Evolutionary conservation across 441 rosid species (phyloP), one percentile per base, ranked within the genome.

Genomic region (Brassica hybrid): DNA sequence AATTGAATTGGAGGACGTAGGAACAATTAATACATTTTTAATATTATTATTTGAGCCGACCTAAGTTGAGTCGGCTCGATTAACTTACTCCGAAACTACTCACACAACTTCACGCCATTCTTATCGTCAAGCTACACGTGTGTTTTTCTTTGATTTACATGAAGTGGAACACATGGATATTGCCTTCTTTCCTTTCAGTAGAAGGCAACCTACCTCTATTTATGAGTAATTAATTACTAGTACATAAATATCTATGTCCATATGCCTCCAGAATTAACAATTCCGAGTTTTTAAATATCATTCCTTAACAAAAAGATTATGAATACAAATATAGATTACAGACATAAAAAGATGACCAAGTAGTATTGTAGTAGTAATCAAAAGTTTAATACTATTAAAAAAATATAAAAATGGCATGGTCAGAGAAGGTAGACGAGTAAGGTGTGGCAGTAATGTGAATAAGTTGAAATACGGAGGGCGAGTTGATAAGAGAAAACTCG

Each of bases 371-470:
- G 38, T 61, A 61, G 67, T 63, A 14, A 32, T 63, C 43, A 6
- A 32, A 63, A 32, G 12, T 61, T 30, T 32, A 30, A n/a, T 13
- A 14, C 12, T 14, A 5, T 25, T 6, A 4, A 27, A 59, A 21
- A 9, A 19, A 57, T 21, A 57, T 10, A 57, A 23, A 5, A 60
- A 61, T 61, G 9, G 27, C 17, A 8, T 61, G 74, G 81, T 73
- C 74, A 78, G 62, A 68, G 41, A 73, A 68, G 65, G 9, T 38
- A 59, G 66, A 79, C 71, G 74, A 69, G 75, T 69, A 65, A 5
- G 41, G 5, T 60, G 61, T 67, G 82, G 82, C 61, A 52, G n/a
- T 52, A 4, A 0, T 10, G 82, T 73, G 68, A 68, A 60, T 78
- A 61, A 1, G 0, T 7, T 0, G 18, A 11, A 60, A 36, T 3